Evolutionary conservation across 116 monocot species (phyloP).

Genomic region (Cymodocea nodosa): DNA sequence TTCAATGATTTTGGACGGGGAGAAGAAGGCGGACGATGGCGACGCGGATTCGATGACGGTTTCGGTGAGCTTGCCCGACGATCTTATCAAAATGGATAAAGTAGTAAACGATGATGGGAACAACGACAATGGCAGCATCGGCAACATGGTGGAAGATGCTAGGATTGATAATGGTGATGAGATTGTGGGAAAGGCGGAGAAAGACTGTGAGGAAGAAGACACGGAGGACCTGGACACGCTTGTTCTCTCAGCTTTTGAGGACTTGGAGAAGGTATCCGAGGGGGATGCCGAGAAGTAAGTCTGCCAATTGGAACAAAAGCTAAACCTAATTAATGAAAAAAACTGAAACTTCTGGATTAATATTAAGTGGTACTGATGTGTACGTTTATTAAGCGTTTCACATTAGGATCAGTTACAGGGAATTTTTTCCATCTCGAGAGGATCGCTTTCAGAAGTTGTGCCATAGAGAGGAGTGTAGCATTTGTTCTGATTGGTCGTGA

Average conservation of each 20-base stretch:
- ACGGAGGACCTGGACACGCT: slow-evolving; percentile 28
- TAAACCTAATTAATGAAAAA: too few relatives aligned
- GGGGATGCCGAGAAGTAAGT: slow-evolving; percentile 85
- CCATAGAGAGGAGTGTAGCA: neutral
- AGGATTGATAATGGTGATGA: neutral
- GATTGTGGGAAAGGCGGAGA: neutral
- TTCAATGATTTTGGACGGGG: slow-evolving; percentile 17
- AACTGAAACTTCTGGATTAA: too few relatives aligned
- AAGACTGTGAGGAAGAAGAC: slow-evolving; percentile 1
- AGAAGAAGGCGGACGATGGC: slow-evolving; percentile 64
- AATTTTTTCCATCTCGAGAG: too few relatives aligned
- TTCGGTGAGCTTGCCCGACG: neutral
- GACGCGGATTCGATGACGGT: slow-evolving; percentile 35
- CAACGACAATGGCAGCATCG: too few relatives aligned
- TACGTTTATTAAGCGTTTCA: too few relatives aligned
- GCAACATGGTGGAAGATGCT: too few relatives aligned
- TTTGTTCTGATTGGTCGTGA: neutral
- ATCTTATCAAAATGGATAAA: slow-evolving; percentile 17
- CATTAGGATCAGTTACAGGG: too few relatives aligned
- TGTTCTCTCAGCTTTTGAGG: slow-evolving; percentile 59
- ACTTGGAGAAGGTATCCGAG: slow-evolving; percentile 51
- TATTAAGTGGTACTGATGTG: too few relatives aligned
- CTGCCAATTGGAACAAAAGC: too few relatives aligned
- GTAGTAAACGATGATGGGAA: slow-evolving; percentile 70
- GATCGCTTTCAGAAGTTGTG: too few relatives aligned